These are phyloP conservation scores for Neurospora sp. DNA, from an alignment of 495 filamentous ascomycete genomes.

Conservation along the genomic window DNA sequence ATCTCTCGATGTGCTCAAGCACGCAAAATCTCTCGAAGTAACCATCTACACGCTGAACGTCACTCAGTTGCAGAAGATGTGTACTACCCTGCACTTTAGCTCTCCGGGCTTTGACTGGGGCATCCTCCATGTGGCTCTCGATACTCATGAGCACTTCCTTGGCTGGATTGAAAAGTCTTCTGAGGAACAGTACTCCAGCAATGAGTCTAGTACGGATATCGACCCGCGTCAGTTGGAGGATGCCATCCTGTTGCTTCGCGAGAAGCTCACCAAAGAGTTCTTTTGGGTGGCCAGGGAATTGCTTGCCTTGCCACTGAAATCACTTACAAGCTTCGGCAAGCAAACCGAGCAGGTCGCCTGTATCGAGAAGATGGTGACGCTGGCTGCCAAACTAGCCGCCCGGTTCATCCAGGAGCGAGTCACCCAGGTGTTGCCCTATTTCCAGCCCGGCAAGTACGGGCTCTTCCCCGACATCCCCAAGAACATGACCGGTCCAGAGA, in stretches of 20 bases:
- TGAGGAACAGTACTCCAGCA: conserved; percentile 22
- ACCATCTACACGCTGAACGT: conserved; percentile 28
- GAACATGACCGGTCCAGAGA: conserved; percentile 14
- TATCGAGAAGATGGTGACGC: conserved; percentile 26
- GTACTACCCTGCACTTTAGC: conserved; percentile 30
- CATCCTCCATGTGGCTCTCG: conserved; percentile 26
- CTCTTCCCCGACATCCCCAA: conserved; percentile 28
- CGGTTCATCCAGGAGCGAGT: conserved; percentile 31
- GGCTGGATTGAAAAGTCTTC: conserved; percentile 26
- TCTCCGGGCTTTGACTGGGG: conserved; percentile 32
- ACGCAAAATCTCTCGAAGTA: conserved; percentile 25
- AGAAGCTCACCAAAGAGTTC: conserved; percentile 26
- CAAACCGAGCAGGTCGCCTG: conserved; percentile 23
- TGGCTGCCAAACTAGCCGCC: conserved; percentile 29
- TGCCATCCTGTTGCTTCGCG: conserved; percentile 33
- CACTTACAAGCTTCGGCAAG: not conserved
- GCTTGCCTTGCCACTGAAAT: conserved; percentile 11
- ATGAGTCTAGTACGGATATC: conserved; percentile 10
- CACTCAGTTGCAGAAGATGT: conserved; percentile 34
- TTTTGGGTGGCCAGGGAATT: conserved; percentile 32
- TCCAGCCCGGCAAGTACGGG: conserved; percentile 25
- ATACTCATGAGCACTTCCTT: conserved; percentile 29
- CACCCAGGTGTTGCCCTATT: conserved; percentile 28
- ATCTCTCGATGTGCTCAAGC: conserved; percentile 30
- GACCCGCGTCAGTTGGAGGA: conserved; percentile 31